Base-by-base conservation (phyloP, 1,139 yeast species). In the Saccharomyces hybrid region DNA sequence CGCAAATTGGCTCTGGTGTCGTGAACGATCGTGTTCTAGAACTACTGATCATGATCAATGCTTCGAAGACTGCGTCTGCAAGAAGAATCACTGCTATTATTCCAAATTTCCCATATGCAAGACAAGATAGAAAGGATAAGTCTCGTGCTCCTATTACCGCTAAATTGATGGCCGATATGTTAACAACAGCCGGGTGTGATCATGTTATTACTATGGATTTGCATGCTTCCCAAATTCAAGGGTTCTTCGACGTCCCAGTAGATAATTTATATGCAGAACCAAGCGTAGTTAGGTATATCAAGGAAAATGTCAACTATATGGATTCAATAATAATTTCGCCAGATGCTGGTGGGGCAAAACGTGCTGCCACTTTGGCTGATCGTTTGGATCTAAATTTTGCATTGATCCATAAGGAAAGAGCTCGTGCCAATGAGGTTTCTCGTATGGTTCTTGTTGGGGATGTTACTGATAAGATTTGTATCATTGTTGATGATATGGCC, bases 291-390 rank as follows among this genome's bases (percentile, higher is more conserved):
- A 79, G 93, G 67, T 91, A 89, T 69, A 89, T 93, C 59, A 82
- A 82, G 60, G 96, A 88, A 64, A 79, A 84, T 61, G 79, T 87
- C 56, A 78, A 80, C 58, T 83, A 78, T 65, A 76, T 80, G 47
- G 84, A 89, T 59, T 83, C 95, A 41, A 89, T 91, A 56, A 86
- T 93, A 57, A 89, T 90, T 25, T 89, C 97, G 1, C 99, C 99
- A 2, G 99, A 93, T 75, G 99, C 99, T 4, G 99, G 99, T 65
- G 99, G 99, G 56, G 99, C 99, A 57, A 93, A 93, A 72, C 82
- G 99, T 68, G 99, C 96, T 9, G 98, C 99, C 1, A 88, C 93
- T 7, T 77, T 93, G 62, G 98, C 98, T 51, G 98, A 93, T 71
- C 80, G 90, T 60, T 77, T 93, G 60, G 98, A 91, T 70, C 78